phyloP scores from a whole-genome alignment of 2,329 filamentous ascomycete species.

The Drechslerella dactyloides region DNA sequence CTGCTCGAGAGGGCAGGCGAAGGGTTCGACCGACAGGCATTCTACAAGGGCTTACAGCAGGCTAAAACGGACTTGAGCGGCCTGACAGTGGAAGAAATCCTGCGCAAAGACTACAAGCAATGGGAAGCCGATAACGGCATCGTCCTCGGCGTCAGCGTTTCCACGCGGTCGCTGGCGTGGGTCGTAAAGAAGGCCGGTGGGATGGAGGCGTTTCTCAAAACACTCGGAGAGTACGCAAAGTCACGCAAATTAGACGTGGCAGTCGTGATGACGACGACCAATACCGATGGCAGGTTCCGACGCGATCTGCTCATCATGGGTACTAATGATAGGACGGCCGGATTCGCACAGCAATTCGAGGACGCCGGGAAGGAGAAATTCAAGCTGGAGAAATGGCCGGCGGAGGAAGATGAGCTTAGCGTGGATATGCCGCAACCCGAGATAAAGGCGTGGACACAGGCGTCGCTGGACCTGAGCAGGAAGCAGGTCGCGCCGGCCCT shows the following conservation, averaged over 20 bases:
- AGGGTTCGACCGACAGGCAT: conserved; percentile 64
- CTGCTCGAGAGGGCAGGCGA: conserved; percentile 53
- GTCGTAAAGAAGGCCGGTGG: conserved; percentile 62
- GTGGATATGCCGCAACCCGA: conserved; percentile 60
- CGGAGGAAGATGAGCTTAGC: conserved; percentile 60
- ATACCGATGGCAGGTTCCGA: conserved; percentile 64
- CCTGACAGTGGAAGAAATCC: conserved; percentile 69
- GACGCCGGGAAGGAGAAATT: conserved; percentile 61
- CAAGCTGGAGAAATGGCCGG: conserved; percentile 64
- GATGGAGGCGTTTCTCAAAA: conserved; percentile 61
- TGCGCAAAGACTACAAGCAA: conserved; percentile 85
- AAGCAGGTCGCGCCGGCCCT: conserved; percentile 74
- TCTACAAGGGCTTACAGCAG: conserved; percentile 60
- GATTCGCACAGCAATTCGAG: conserved; percentile 66
- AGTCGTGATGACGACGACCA: conserved; percentile 69
- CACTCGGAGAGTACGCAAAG: conserved; percentile 64
- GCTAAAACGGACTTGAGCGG: conserved; percentile 72
- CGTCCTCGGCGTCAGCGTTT: conserved; percentile 16
- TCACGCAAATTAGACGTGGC: conserved; percentile 69
- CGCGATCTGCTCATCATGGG: conserved; percentile 74
- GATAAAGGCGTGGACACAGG: conserved; percentile 72
- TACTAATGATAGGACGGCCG: conserved; percentile 61
- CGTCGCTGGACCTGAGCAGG: conserved; percentile 66
- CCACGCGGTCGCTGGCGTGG: conserved; percentile 61
- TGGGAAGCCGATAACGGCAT: conserved; percentile 65